Conservation (phyloP, 2,329 filamentous ascomycete species). For the Akanthomyces uredinophilus region DNA sequence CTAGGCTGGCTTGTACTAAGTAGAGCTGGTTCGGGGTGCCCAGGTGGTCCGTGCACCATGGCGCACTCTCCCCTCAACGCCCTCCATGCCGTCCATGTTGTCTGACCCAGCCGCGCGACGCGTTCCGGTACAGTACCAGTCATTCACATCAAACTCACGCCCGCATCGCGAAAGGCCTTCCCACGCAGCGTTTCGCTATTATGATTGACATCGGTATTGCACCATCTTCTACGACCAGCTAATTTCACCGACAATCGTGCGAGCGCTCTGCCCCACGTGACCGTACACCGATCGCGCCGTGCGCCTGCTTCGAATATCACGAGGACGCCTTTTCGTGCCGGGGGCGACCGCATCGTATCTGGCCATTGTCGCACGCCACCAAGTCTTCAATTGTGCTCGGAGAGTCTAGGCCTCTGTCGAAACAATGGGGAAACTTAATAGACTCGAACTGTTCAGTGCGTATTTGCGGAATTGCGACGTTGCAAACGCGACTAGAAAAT, state of each 20-base stretch:
- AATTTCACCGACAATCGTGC: neutral
- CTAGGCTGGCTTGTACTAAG: neutral
- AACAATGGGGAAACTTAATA: conserved; percentile 92
- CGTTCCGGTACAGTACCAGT: conserved; percentile 3
- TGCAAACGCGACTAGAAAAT: neutral
- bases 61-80: conserved; percentile 4
- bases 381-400: neutral
- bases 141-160: conserved; percentile 4
- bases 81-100: neutral
- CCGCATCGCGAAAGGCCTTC: neutral
- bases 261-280: neutral
- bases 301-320: neutral
- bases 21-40: neutral
- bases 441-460: conserved; percentile 88
- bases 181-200: conserved; percentile 30
- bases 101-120: conserved; percentile 9
- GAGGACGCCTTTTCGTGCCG: conserved; percentile 2
- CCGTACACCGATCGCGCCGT: neutral
- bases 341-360: neutral
- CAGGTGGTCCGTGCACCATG: conserved; percentile 12
- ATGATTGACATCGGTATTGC: conserved; percentile 47
- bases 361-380: neutral
- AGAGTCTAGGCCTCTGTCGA: conserved; percentile 14
- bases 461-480: neutral
- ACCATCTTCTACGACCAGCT: neutral